Percentiles rank a stretch among this genome's conserved stretches.
These are phyloP conservation scores for Mesostigma viride DNA, from an alignment of 139 green algal species.

Conservation along the genomic window DNA sequence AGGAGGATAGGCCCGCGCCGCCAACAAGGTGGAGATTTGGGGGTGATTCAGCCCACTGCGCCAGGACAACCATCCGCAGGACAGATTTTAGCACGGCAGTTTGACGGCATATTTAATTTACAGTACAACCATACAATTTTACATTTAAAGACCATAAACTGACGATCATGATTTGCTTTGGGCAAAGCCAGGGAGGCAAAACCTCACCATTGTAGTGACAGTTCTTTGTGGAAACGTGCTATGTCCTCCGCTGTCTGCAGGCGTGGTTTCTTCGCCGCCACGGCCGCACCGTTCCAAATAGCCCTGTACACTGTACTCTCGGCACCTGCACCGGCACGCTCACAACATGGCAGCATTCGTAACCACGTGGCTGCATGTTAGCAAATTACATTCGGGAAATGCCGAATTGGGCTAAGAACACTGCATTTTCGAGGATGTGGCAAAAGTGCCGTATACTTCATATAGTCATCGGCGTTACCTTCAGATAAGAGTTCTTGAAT, in stretches of 20 bases:
- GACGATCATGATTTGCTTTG: not conserved
- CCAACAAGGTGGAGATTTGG: conserved; percentile 17
- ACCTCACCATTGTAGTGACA: not conserved
- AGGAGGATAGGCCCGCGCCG: conserved; percentile 19
- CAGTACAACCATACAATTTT: too few species aligned
- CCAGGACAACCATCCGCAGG: too few species aligned
- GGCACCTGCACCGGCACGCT: conserved; percentile 13
- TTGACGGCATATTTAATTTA: too few species aligned
- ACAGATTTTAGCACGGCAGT: too few species aligned
- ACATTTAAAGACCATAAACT: too few species aligned
- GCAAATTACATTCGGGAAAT: not conserved
- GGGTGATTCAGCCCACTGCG: conserved; percentile 20
- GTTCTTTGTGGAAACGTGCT: conserved; percentile 27
- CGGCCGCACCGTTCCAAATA: not conserved
- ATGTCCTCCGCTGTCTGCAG: conserved; percentile 23
- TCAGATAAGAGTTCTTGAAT: not conserved
- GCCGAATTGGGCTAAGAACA: not conserved
- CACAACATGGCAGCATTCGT: not conserved
- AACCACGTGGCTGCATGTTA: too few species aligned
- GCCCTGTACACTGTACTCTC: conserved; percentile 23
- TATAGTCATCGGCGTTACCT: not conserved
- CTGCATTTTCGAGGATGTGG: not conserved
- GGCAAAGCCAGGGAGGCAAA: not conserved
- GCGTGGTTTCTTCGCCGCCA: conserved; percentile 20
- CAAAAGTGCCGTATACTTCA: conserved; percentile 5